These are phyloP conservation scores for Glebionis coronaria DNA, from an alignment of 129 eudicot species.

Conservation along the genomic window DNA sequence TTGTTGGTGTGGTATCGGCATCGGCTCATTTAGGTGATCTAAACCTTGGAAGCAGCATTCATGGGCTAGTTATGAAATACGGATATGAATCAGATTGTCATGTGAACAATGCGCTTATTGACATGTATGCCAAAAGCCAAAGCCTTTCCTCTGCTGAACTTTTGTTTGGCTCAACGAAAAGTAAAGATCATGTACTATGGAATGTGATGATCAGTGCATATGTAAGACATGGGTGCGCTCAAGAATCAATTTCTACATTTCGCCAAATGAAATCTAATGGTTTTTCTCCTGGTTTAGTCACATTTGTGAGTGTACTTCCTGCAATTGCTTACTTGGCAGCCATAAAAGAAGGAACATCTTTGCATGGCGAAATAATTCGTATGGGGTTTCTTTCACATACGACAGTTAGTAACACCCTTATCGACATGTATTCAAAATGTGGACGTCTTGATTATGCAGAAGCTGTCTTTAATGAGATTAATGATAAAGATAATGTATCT, in stretches of 20 bases:
- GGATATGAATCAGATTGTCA: conserved; percentile 61
- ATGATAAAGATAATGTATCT: conserved; percentile 51
- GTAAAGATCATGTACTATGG: conserved; percentile 54
- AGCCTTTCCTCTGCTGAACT: conserved; percentile 49
- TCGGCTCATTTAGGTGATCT: conserved; percentile 45
- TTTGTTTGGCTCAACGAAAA: conserved; percentile 37
- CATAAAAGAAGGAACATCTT: conserved; percentile 50
- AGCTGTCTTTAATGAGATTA: conserved; percentile 36
- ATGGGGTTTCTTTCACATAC: conserved; percentile 47
- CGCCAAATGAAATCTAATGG: conserved; percentile 48
- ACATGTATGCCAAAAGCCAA: conserved; percentile 70
- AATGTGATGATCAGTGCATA: conserved; percentile 59
- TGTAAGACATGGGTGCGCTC: conserved; percentile 36
- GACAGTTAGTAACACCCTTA: conserved; percentile 37
- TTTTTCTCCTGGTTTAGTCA: conserved; percentile 48
- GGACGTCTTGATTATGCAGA: conserved; percentile 61
- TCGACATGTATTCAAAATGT: conserved; percentile 79
- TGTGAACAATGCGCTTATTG: conserved; percentile 60
- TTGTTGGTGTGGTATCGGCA: conserved; percentile 55
- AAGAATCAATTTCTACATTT: conserved; percentile 46
- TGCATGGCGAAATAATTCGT: conserved; percentile 43
- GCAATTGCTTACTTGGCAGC: conserved; percentile 47
- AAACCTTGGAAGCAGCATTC: conserved; percentile 45
- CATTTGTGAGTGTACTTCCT: conserved; percentile 66
- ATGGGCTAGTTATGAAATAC: conserved; percentile 43